Percentiles rank a stretch among this genome's conserved stretches.
These are phyloP conservation scores for Coelastrella sp. DNA, from an alignment of 139 green algal genomes.

Conservation along the genomic window DNA sequence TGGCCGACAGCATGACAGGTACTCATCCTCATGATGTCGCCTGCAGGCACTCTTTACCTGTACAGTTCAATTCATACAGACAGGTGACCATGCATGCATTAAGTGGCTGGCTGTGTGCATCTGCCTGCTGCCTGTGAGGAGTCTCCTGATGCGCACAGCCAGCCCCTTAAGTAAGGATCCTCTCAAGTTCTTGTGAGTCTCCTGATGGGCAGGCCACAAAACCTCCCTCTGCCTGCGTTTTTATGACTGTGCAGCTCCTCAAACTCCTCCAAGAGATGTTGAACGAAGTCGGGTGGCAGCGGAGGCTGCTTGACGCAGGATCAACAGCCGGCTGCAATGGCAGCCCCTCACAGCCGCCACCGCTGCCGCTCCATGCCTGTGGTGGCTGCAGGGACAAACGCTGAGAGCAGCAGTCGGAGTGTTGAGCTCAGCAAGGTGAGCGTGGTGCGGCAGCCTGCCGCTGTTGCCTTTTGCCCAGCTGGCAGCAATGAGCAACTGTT, in stretches of 20 bases:
- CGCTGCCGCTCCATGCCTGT: conserved; percentile 28
- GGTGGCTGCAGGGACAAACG: neutral
- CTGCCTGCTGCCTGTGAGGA: too few relatives aligned
- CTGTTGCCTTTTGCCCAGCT: neutral
- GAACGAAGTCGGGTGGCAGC: neutral
- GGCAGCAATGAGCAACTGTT: neutral
- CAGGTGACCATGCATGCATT: neutral
- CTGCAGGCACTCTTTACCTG: too few relatives aligned
- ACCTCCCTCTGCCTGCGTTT: too few relatives aligned
- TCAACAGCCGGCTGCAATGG: neutral
- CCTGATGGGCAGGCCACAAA: neutral
- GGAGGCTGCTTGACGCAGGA: neutral
- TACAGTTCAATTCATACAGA: too few relatives aligned
- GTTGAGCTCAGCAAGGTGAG: neutral
- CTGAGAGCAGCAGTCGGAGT: neutral
- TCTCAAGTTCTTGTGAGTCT: neutral
- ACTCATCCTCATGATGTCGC: neutral
- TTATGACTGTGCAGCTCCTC: neutral
- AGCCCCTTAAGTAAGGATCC: too few relatives aligned
- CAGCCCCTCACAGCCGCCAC: neutral
- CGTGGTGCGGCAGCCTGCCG: neutral
- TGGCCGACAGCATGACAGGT: conserved; percentile 25
- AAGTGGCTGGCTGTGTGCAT: too few relatives aligned
- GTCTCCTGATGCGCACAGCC: too few relatives aligned
- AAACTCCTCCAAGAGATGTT: conserved; percentile 24